Base-by-base conservation (phyloP, 306 rosid species). In the Ochetophila trinervis region DNA sequence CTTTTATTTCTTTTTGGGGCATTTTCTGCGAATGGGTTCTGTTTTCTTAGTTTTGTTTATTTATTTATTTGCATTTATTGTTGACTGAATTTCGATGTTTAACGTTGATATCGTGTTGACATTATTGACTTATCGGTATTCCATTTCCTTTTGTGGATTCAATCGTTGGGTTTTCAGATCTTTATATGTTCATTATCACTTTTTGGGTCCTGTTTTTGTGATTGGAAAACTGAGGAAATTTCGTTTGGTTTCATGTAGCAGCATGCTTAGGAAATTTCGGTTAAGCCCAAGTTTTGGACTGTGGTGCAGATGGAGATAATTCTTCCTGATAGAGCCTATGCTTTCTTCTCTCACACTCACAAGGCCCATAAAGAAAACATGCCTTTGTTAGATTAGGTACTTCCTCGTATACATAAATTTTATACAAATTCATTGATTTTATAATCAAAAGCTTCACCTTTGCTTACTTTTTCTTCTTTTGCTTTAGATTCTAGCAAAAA, bases 311-410 rank as follows among this genome's bases (percentile, higher is more conserved):
- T 86, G 59, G 97, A 87, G 77, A 87, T 79, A 84, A 76, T 93
- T 84, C 83, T 93, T 63, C 96, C 97, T 4, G 88, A 87, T 54
- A 93, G 94, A 85, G 91, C 96, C 20, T 93, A 89, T 65, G 90
- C 91, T 12, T 87, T 89, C 78, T 93, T 93, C 83, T 93, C 98
- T 2, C 98, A 93, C 65, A 89, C 98, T 5, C 97, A 89, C 70
- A 93, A 93, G 78, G 98, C 91, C 65, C 98, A 87, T 80, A 93
- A 79, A 81, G 98, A 90, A 69, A 93, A 84, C 67, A 89, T 89
- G 98, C 96, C 96, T 61, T 72, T 93, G 64, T 80, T 92, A 47
- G 89, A 92, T 66, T 87, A 92, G 90, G 98, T 83, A 20, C 64
- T 48, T 53, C 50, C 19, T 6, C 22, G 15, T 69, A 63, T 73